Evolutionary conservation across 805 yeast genomes (phyloP), one percentile per base, ranked within the genome.

Genomic region (Alloascoidea africana): DNA sequence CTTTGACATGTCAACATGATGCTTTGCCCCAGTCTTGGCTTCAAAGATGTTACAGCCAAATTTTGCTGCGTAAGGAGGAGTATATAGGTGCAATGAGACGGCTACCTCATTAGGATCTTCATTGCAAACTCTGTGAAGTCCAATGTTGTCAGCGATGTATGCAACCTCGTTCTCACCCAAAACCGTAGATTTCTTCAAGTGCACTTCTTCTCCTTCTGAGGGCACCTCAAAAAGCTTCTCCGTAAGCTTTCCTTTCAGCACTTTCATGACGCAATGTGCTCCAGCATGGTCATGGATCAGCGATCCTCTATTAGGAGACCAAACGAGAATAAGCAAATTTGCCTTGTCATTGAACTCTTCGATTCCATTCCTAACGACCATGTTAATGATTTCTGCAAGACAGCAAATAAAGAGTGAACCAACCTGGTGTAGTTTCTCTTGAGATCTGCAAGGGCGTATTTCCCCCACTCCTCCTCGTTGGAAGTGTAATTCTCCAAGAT

Each of bases 261-360:
- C 61, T 53, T 78, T 78, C 74, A 79, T 77, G 42, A 77, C 66
- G 55, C 89, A 79, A 55, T 79, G 85, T 8, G 86, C 84, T 39
- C 69, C 64, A 15, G 85, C 82, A 47, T 79, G 89, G 53, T 77
- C 84, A 52, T 79, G 89, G 42, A 79, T 72, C 36, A 70, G 66
- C 16, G 81, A 71, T 17, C 73, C 64, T 47, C 65, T 63, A 4
- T 73, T 73, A 1, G 86, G 85, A 38, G 67, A 65, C 89, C 89
- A 79, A 15, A 77, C 84, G 37, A 79, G 55, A 13, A 79, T 55
- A 38, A 79, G 61, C 39, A 79, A 58, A 47, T 78, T 76, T 33
- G 83, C 95, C 47, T 71, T 72, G 14, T 68, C 68, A 54, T 82
- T 81, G 46, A 83, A 67, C 48, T 79, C 74, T 27, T 68, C 72